Evolutionary conservation across 176 grass and related monocot genomes (phyloP), one percentile per base, ranked within the genome.

Genomic region (Zea mays): DNA sequence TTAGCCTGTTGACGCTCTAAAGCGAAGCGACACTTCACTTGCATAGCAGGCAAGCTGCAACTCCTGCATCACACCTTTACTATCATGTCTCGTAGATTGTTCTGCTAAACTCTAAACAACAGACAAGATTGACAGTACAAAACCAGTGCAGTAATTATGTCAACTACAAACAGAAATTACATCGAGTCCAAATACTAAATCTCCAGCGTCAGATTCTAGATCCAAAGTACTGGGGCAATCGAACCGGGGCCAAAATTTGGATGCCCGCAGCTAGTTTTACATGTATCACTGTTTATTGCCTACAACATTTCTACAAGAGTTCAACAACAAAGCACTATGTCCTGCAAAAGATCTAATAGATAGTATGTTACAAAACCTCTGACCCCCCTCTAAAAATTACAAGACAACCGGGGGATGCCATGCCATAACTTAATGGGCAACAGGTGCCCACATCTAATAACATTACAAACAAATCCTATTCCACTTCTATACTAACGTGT

Each of bases 391-490:
- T 21, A 40, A 71, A 56, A 56, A 74, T n/a, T 46, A 68, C 37
- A 80, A 6, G 3, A 36, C 27, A 59, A 20, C 49, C 12, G 1
- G 27, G 79, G 73, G 64, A 11, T 61, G 37, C 62, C 47, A 73
- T 51, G 62, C 52, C 75, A 69, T 69, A 62, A 37, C 55, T 46
- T 46, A 74, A 74, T 57, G 54, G 56, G 56, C 76, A 80, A 61
- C 64, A 64, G 56, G 64, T 85, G 70, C 72, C 79, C 67, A 48
- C 72, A 59, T 49, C 82, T 85, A 89, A 72, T 67, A 77, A 89
- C 15, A 77, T 77, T 73, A 85, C 72, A 85, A 89, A 67, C 87
- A 73, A 88, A 81, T 89, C 72, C 87, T 89, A 89, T 82, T 76
- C 78, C 68, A 77, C 60, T 74, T 82, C 87, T 77, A 75, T 89